Base-by-base conservation (phyloP, 2,329 filamentous ascomycete species). In the Phaeophleospora eucalypticola region DNA sequence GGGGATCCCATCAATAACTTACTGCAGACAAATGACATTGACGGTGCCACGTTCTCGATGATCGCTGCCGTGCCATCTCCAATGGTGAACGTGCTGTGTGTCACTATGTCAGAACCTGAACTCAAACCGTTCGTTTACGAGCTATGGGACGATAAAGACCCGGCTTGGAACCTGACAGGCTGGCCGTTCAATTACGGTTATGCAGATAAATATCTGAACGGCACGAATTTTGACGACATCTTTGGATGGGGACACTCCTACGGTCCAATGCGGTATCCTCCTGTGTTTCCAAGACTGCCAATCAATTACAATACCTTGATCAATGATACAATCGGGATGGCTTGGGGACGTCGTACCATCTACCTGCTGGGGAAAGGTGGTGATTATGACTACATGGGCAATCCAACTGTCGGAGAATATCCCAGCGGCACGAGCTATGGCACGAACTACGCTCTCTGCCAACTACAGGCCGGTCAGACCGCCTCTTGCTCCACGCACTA, bases 1-100 rank as follows among this genome's bases (percentile, higher is more conserved):
- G 77, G 72, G 7, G 72, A 84, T 54, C 66, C 73, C 0, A 63
- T 68, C 7, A 91, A 91, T 58, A 64, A 68, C 0, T 87, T 93
- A 21, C 66, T 87, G 7, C 87, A 91, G 57, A 87, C 87, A 0
- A 71, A 75, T 4, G 71, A 76, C 18, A 61, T 76, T 2, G 69
- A 73, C 41, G 85, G 84, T 0, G 87, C 86, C 9, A 78, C 83
- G 39, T 90, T 89, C 63, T 72, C 71, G 2, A 70, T 91, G 2
- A 69, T 72, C 12, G 87, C 86, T 0, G 82, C 84, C 0, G 83
- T 89, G 0, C 79, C 84, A 0, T 85, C 82, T 0, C 86, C 87
- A 0, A 74, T 78, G 0, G 67, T 90, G 36, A 88, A 90, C 52
- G 83, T 87, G 0, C 65, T 89, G 24, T 93, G 87, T 56, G 83